phyloP scores from a whole-genome alignment of 2,329 filamentous ascomycete species.

The Paracoccidioides brasiliensis region DNA sequence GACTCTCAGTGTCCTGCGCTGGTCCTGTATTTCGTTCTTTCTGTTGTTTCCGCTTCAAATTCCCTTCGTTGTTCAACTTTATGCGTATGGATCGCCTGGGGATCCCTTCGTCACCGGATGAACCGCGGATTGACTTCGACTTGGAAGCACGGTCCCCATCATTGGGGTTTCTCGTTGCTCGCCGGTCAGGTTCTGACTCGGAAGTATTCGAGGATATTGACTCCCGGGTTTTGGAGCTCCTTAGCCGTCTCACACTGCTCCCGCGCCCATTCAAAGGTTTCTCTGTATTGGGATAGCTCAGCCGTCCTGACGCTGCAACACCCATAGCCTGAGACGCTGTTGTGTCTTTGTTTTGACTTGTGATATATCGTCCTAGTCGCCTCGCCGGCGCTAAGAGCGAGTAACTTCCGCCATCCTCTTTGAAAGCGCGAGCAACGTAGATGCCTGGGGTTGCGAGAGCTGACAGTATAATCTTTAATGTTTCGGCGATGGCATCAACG shows the following conservation, averaged over 20 bases:
- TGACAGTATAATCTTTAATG: constrained; percentile 64
- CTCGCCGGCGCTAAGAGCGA: constrained; percentile 28
- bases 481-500: constrained; percentile 57
- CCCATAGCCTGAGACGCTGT: constrained; percentile 12
- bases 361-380: constrained; percentile 12
- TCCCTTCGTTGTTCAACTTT: constrained; percentile 69
- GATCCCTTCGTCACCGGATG: constrained; percentile 47
- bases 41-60: constrained; percentile 54
- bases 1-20: constrained; percentile 19
- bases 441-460: constrained; percentile 67
- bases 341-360: constrained; percentile 2
- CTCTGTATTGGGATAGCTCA: constrained; percentile 15
- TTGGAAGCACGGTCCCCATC: constrained; percentile 17
- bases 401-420: constrained; percentile 66
- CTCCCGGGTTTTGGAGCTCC: constrained; percentile 23
- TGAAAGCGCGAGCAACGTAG: constrained; percentile 72
- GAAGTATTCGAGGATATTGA: constrained; percentile 40
- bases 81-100: constrained; percentile 78
- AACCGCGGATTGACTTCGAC: constrained; percentile 16
- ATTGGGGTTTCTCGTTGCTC: constrained; percentile 13
- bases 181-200: constrained; percentile 40
- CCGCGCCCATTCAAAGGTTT: constrained; percentile 16
- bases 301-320: constrained; percentile 13
- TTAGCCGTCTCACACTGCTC: constrained; percentile 20
- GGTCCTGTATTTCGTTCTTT: constrained; percentile 18